Evolutionary conservation across 176 grass and related monocot species (phyloP).

Genomic region (Aegilops speltoides): DNA sequence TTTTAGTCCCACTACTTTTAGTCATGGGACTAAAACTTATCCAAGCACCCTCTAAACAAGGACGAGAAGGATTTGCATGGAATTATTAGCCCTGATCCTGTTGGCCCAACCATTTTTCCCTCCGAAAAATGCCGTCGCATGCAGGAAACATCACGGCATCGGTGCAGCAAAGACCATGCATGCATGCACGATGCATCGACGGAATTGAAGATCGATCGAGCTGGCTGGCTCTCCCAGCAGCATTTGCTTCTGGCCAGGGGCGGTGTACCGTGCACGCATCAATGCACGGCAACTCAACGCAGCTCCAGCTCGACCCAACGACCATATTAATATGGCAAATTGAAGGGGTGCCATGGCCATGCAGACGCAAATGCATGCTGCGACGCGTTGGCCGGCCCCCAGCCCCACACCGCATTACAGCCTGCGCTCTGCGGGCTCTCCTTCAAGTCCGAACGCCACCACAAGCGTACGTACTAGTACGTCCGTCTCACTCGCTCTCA

Average conservation of each 20-base stretch:
- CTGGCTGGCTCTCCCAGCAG: background rate
- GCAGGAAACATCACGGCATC: background rate
- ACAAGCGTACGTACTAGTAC: background rate
- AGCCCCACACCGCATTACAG: background rate
- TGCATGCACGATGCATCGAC: background rate
- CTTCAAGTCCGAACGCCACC: background rate
- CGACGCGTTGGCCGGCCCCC: background rate
- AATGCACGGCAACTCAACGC: background rate
- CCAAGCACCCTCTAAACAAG: too few species aligned
- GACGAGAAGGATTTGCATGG: background rate
- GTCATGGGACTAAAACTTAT: too few species aligned
- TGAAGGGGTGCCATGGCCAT: background rate
- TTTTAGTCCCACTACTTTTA: too few species aligned
- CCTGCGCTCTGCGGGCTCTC: conserved; percentile 18
- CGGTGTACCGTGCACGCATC: too few species aligned
- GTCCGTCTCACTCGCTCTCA: background rate
- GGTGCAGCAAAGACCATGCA: background rate
- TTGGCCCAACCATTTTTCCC: background rate
- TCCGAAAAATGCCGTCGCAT: background rate
- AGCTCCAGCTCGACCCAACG: conserved; percentile 21
- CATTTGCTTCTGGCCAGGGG: conserved; percentile 5
- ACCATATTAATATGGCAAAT: conserved; percentile 23
- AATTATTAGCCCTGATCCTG: background rate
- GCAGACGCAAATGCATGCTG: background rate
- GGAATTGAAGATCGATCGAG: background rate